These are phyloP conservation scores for Moringa oleifera DNA, from an alignment of 345 rosid genomes.

Conservation along the genomic window DNA sequence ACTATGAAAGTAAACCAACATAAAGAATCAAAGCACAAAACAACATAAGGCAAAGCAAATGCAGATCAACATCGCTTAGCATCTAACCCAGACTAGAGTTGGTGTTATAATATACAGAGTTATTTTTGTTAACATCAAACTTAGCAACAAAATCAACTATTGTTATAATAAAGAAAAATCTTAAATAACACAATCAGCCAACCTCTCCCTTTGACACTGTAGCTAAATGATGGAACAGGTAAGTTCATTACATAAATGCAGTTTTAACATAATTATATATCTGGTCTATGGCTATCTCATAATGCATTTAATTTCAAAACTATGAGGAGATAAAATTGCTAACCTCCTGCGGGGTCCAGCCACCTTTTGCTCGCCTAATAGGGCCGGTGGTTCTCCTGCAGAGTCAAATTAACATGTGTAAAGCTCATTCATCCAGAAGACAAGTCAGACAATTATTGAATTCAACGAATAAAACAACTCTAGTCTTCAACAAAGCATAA, in stretches of 20 bases:
- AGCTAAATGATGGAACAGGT: background rate
- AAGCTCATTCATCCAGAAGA: background rate
- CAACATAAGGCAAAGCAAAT: background rate
- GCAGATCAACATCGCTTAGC: background rate
- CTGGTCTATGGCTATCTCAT: background rate
- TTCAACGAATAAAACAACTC: too few relatives aligned
- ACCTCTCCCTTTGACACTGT: background rate
- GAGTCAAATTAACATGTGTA: constrained; percentile 7
- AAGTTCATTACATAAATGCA: too few relatives aligned
- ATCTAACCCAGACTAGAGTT: background rate
- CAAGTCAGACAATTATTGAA: too few relatives aligned
- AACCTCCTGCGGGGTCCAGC: constrained; percentile 97
- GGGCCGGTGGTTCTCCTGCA: constrained; percentile 96
- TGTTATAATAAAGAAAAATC: too few relatives aligned
- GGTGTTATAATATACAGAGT: background rate
- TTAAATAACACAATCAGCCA: background rate
- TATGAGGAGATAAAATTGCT: constrained; percentile 3
- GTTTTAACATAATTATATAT: background rate
- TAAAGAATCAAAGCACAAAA: constrained; percentile 11
- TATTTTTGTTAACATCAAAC: too few relatives aligned
- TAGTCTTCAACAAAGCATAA: too few relatives aligned
- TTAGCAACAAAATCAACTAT: too few relatives aligned
- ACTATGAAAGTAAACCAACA: background rate
- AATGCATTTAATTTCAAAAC: background rate
- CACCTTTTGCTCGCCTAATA: constrained; percentile 95